Evolutionary conservation across 202 grass and related monocot genomes (phyloP), one percentile per base, ranked within the genome.

Genomic region (Eragrostis tef): DNA sequence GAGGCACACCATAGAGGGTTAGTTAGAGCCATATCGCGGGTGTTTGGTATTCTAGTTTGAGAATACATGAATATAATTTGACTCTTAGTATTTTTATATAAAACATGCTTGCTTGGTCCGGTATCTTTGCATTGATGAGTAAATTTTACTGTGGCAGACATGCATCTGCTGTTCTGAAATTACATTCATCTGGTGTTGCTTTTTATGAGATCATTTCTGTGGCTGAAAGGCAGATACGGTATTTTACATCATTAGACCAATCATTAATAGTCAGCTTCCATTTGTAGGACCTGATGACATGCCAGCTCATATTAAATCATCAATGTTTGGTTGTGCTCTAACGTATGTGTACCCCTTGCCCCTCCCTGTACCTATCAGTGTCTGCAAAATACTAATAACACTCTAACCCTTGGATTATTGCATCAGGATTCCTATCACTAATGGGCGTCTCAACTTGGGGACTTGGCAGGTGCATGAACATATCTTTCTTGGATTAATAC

Each of bases 241-340:
- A 62, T 48, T 72, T 42, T 81, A 64, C 49, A 81, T 79, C 24
- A 26, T 70, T 70, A 65, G 25, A 65, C 27, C 20, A 67, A 65
- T 66, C 17, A 43, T 43, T 73, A 82, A 86, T 78, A 67, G 17
- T 62, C 13, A 60, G 24, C n/a, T 78, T 82, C 10, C 7, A 1
- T 76, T 83, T 89, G 82, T 84, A 98, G 95, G 95, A 83, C 90
- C 92, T 87, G 95, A 98, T 74, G 95, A 98, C 74, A 98, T 98
- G 95, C 95, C 95, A 10, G 95, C 95, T 46, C 95, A 98, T 88
- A 98, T 98, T 36, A 98, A 98, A 81, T 98, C 94, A 48, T 98
- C 94, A 9, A 98, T 98, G 92, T 98, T 98, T 86, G 94, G 94
- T 50, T 94, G 90, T 81, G 47, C 90, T 62, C 79, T 94, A 66